Conservation (phyloP, 192 early-diverging fungal species). For the Martensiomyces pterosporus region DNA sequence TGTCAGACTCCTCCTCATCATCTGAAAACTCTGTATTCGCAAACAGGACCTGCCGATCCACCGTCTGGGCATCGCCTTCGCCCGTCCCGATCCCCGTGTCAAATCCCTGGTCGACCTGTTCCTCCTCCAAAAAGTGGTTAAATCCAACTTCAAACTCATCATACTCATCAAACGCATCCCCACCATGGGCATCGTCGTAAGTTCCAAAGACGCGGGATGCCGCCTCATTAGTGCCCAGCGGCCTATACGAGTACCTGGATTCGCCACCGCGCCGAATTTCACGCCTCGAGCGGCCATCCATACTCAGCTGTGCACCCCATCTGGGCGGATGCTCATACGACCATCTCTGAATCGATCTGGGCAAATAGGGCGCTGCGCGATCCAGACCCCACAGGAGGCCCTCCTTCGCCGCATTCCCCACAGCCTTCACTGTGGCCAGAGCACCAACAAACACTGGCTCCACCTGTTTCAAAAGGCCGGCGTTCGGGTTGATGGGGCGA, state of each 20-base stretch:
- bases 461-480: constrained; percentile 26
- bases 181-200: constrained; percentile 5
- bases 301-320: constrained; percentile 29
- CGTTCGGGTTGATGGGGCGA: constrained; percentile 1
- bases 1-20: constrained; percentile 33
- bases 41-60: constrained; percentile 43
- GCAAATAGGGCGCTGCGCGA: constrained; percentile 39
- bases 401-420: constrained; percentile 27
- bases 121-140: constrained; percentile 48
- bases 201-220: constrained; percentile 16
- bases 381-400: constrained; percentile 37
- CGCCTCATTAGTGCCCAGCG: constrained; percentile 28
- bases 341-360: constrained; percentile 37
- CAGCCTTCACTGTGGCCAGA: constrained; percentile 26
- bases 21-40: constrained; percentile 43
- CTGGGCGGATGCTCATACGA: constrained; percentile 48
- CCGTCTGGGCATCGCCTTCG: constrained; percentile 25
- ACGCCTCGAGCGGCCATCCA: constrained; percentile 29
- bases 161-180: constrained; percentile 29
- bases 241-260: constrained; percentile 27
- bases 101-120: constrained; percentile 8
- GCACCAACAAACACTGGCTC: constrained; percentile 43
- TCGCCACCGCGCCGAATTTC: constrained; percentile 13
- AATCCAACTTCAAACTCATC: constrained; percentile 48
- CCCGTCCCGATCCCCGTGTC: constrained; percentile 1